Evolutionary conservation across 441 rosid genomes (phyloP), one percentile per base, ranked within the genome.

Genomic region (Pelargonium fulgidum): DNA sequence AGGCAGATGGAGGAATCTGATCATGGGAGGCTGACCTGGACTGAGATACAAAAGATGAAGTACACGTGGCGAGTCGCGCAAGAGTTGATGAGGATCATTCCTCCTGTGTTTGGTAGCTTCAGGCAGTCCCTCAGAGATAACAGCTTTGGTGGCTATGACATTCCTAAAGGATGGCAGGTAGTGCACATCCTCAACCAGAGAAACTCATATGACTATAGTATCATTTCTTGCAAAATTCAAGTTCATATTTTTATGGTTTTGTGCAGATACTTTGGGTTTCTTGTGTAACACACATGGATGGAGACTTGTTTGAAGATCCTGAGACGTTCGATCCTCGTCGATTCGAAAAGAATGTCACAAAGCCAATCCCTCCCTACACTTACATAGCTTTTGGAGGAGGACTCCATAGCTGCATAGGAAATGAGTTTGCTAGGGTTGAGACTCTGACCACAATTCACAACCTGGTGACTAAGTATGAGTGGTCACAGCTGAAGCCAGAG

Each of bases 61-160:
- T 76, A 64, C 52, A 58, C 79, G 45, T 72, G 76, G 76, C 47
- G 72, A 36, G 73, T 76, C 5, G 75, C 79, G 14, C 66, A 39
- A 24, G 73, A 76, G 62, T 19, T 68, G 26, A 67, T 76, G 67
- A 72, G 79, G 39, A 4, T 76, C 48, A 11, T 72, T 17, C 79
- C 79, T 9, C 70, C 65, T 0, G 56, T 50, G 6, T 61, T 76
- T 14, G 76, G 79, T 4, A 33, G 19, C 67, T 76, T 68, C 63
- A 64, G 73, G 41, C 54, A 70, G 59, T 70, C 70, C 10, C 41
- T 50, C 16, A 65, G 14, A 14, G 79, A 72, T 26, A 29, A 24
- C 16, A 58, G 61, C 62, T 65, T 54, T 48, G 70, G 39, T 56
- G 77, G 66, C 4, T 45, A 69, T 19, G 36, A 20, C 16, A 68